phyloP scores from a whole-genome alignment of 768 basidiomycete genomes.

The Cytidiella melzeri region DNA sequence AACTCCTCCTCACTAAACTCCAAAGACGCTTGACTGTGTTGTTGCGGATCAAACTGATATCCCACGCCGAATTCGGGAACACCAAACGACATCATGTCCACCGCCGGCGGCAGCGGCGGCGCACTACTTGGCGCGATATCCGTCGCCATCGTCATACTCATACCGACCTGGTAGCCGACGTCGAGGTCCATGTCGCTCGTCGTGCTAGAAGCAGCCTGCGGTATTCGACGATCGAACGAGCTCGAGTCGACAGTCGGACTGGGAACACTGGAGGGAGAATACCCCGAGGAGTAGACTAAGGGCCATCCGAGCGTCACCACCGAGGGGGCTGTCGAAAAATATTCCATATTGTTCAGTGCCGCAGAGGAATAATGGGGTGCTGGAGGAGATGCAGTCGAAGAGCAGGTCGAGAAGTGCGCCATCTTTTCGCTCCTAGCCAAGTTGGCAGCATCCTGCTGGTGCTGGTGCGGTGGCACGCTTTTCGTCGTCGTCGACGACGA shows the following conservation, averaged over 20 bases:
- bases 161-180: slow-evolving; percentile 13
- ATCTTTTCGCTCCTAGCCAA: background rate
- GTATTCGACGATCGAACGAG: slow-evolving; percentile 7
- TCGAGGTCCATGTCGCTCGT: slow-evolving; percentile 15
- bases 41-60: slow-evolving; percentile 13
- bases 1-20: slow-evolving; percentile 23
- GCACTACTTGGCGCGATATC: slow-evolving; percentile 22
- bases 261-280: slow-evolving; percentile 12
- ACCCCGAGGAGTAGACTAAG: background rate
- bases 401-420: background rate
- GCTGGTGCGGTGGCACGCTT: background rate
- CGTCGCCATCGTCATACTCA: slow-evolving; percentile 35
- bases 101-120: background rate
- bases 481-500: background rate
- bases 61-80: slow-evolving; percentile 16
- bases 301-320: slow-evolving; percentile 9
- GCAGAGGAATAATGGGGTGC: slow-evolving; percentile 1
- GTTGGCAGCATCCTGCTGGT: background rate
- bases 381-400: background rate
- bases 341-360: background rate
- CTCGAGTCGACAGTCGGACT: slow-evolving; percentile 5
- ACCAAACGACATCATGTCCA: slow-evolving; percentile 8
- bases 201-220: slow-evolving; percentile 7
- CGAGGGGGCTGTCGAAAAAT: slow-evolving; percentile 8
- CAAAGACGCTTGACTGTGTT: slow-evolving; percentile 13